Evolutionary conservation across 768 basidiomycete genomes (phyloP), one percentile per base, ranked within the genome.

Genomic region (Calocybe gangraenosa): DNA sequence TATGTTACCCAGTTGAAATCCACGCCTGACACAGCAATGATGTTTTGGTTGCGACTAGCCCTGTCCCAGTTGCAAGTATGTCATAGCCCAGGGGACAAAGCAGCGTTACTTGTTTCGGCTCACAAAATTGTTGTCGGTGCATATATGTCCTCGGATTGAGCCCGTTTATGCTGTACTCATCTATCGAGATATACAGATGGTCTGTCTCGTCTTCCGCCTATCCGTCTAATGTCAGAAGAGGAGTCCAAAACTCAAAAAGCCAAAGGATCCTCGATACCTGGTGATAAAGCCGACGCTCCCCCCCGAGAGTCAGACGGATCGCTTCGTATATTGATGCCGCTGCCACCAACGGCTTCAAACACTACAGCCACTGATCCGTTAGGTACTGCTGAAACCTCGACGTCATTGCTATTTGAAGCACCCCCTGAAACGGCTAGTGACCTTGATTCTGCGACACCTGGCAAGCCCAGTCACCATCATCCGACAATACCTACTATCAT

Each of bases 41-140:
- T 28, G 18, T 11, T 23, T 18, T 36, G 35, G 8, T 7, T 30
- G 25, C 4, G 22, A 3, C 25, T 13, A 65, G 69, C 60, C 51
- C 54, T 74, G 25, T 64, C 64, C 7, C 65, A 66, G 30, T 47
- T 79, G 31, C 68, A 75, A 47, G 47, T 58, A 6, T 68, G 68
- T 47, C 60, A 60, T 30, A 76, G 80, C 6, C 92, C 96, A 0
- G 75, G 71, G 1, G 84, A 87, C 47, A 97, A 98, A 61, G 81
- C 86, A 2, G 76, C 79, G 2, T 68, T 92, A 7, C 69, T 99
- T 15, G 87, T 99, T 14, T 72, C 77, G 5, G 87, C 87, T 0
- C 94, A 98, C 61, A 88, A 88, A 56, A 68, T 87, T 15, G 75
- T 96, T 15, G 93, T 94, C 47, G 89, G 91, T 92, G 49, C 56